Evolutionary conservation across 257 asterid genomes (phyloP).

Genomic region (Petrea volubilis): DNA sequence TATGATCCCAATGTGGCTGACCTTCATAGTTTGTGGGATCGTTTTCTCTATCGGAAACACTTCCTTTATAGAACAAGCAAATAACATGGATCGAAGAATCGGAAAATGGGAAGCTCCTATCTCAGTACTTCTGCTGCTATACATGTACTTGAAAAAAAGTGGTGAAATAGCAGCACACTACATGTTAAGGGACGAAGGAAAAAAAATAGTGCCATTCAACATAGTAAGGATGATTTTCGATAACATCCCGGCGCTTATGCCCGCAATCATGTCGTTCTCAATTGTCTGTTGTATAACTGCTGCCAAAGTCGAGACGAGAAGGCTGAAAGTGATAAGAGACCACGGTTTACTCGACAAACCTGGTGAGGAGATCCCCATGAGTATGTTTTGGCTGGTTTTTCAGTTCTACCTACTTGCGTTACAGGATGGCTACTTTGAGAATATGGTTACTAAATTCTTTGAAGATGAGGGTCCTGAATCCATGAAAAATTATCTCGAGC

Average conservation of each 20-base stretch:
- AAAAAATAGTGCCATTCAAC: too few relatives aligned
- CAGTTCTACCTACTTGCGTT: not conserved
- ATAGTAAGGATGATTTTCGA: too few relatives aligned
- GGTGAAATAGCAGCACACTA: too few relatives aligned
- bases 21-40: too few relatives aligned
- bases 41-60: slow-evolving; percentile 56
- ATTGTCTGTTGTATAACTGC: slow-evolving; percentile 54
- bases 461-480: slow-evolving; percentile 14
- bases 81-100: slow-evolving; percentile 40
- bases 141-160: not conserved
- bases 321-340: too few relatives aligned
- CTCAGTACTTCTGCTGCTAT: slow-evolving; percentile 34
- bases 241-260: slow-evolving; percentile 43
- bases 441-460: slow-evolving; percentile 14
- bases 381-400: not conserved
- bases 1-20: too few relatives aligned
- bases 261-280: slow-evolving; percentile 39
- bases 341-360: not conserved
- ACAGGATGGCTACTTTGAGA: not conserved
- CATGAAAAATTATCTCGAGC: slow-evolving; percentile 3
- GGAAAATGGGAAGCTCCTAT: slow-evolving; percentile 56
- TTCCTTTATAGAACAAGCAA: slow-evolving; percentile 69
- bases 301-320: not conserved
- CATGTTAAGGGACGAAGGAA: too few relatives aligned
- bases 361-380: not conserved